Evolutionary conservation across 768 basidiomycete species (phyloP), one percentile per base, ranked within the genome.

Genomic region (Hericium rajendrae): DNA sequence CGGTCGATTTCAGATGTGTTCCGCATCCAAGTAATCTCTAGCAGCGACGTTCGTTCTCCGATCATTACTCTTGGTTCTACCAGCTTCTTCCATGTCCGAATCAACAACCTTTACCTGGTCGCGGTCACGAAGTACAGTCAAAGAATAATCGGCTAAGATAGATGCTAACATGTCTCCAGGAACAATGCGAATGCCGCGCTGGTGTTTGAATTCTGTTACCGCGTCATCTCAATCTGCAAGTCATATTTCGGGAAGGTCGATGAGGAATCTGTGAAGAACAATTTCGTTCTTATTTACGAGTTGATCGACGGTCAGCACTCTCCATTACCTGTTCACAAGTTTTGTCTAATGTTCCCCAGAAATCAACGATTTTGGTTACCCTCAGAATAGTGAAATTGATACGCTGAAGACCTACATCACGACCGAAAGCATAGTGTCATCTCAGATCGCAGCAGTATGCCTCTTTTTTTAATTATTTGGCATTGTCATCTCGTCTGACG

Each of bases 201-300:
- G 39, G 89, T 98, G 13, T 99, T 98, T 74, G 97, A 99, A 70
- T 98, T 92, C 71, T 86, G 91, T 70, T 99, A 98, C 74, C 86
- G 92, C 38, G 95, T 99, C 72, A 92, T 94, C 70, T 83, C 85
- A 60, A 97, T 98, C 64, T 88, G 87, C 60, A 89, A 91, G 70
- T 85, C 91, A 6, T 99, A 99, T 76, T 99, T 98, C 73, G 93
- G 94, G 48, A 98, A 97, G 73, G 82, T 99, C 22, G 97, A 99
- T 67, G 97, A 99, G 69, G 95, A 97, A 70, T 83, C 90, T 20
- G 86, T 99, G 62, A 99, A 98, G 84, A 98, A 95, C 71, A 99
- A 99, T 73, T 99, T 99, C 71, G 94, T 94, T 48, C 75, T 99
- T 52, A 95, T 99, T 48, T 99, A 99, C 65, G 97, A 99, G 72